Evolutionary conservation across 768 basidiomycete genomes (phyloP).

Genomic region (Dictyophora rubrovolvata): DNA sequence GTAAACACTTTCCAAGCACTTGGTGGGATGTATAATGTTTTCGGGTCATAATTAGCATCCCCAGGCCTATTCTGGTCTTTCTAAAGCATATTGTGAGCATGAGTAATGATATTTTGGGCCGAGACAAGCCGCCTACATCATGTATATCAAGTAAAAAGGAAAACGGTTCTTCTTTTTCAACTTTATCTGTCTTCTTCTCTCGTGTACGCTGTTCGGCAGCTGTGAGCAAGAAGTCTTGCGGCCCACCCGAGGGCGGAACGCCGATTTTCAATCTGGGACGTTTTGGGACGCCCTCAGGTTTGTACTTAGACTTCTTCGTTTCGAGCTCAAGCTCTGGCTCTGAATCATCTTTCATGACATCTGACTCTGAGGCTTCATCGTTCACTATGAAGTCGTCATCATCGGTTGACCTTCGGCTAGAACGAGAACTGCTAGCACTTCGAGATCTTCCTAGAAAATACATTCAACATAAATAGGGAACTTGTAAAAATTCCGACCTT

Average conservation of each 20-base stretch:
- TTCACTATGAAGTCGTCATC: conserved; percentile 68
- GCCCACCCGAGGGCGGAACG: conserved; percentile 20
- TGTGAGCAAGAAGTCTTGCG: conserved; percentile 47
- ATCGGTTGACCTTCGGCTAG: conserved; percentile 32
- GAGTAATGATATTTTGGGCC: not conserved
- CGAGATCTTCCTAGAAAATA: conserved; percentile 26
- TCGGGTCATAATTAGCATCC: conserved; percentile 83
- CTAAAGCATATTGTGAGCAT: conserved; percentile 26
- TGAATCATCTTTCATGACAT: conserved; percentile 18
- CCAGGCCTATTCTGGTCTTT: conserved; percentile 71
- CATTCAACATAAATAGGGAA: not conserved
- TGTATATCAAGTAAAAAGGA: conserved; percentile 58
- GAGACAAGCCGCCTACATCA: conserved; percentile 44
- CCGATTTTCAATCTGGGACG: conserved; percentile 24
- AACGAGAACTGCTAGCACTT: conserved; percentile 59
- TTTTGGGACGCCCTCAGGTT: conserved; percentile 6
- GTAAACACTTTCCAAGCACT: conserved; percentile 76
- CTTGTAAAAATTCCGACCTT: not conserved
- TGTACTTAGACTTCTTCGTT: conserved; percentile 25
- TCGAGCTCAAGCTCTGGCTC: conserved; percentile 18
- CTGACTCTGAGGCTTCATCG: conserved; percentile 31
- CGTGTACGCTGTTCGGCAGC: conserved; percentile 70
- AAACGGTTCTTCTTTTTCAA: conserved; percentile 67
- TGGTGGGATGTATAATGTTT: conserved; percentile 74
- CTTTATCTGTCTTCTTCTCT: conserved; percentile 75